Percentiles rank a stretch among this genome's conserved stretches.
Conservation (phyloP, 1,284 basidiomycete species). For the Phylloporus sp. region DNA sequence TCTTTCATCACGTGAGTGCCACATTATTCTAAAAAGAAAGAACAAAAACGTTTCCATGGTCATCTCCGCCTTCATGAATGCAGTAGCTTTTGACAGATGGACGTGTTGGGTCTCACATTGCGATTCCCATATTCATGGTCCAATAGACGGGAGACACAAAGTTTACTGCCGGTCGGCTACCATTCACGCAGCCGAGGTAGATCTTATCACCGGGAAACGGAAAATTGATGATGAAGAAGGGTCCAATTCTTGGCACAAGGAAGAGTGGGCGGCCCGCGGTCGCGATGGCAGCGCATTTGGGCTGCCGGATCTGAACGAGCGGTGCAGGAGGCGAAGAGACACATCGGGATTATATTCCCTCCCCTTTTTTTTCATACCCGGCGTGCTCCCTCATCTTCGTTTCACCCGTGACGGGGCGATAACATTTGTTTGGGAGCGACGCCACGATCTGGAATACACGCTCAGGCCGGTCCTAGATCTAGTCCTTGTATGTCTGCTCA, state of each 20-base stretch:
- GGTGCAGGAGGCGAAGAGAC: neutral
- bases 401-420: neutral
- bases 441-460: conserved; percentile 8
- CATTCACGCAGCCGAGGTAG: conserved; percentile 31
- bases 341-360: no score
- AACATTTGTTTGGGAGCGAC: neutral
- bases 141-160: conserved; percentile 25
- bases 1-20: conserved; percentile 35
- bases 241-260: conserved; percentile 13
- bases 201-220: conserved; percentile 25
- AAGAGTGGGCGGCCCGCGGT: conserved; percentile 13
- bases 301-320: neutral
- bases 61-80: conserved; percentile 29
- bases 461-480: conserved; percentile 3
- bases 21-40: conserved; percentile 4
- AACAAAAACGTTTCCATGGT: conserved; percentile 19
- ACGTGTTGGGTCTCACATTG: conserved; percentile 14
- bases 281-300: conserved; percentile 11
- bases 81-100: conserved; percentile 14
- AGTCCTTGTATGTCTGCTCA: neutral
- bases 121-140: conserved; percentile 20
- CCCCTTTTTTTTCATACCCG: neutral
- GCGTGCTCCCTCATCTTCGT: neutral
- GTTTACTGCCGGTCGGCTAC: conserved; percentile 25
- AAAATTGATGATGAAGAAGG: conserved; percentile 18